These are phyloP conservation scores for Phytophthora cactorum DNA, from an alignment of 352 stramenopile species.

Conservation along the genomic window DNA sequence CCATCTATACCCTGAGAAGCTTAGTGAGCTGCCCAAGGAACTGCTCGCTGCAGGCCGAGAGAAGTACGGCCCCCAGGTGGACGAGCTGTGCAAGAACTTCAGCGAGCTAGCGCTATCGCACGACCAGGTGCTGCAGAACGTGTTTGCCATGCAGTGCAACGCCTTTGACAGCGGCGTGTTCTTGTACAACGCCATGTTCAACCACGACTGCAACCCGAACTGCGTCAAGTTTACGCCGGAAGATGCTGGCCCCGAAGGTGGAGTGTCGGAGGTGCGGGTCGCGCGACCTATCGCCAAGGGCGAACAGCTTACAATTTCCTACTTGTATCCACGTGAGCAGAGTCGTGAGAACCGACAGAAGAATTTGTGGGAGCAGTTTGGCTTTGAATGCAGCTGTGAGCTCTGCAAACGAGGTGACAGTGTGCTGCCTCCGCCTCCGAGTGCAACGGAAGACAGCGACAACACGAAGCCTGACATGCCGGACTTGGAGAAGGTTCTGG, in stretches of 20 bases:
- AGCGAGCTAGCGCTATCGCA: slow-evolving; percentile 49
- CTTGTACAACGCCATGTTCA: slow-evolving; percentile 95
- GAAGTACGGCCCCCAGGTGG: slow-evolving; percentile 68
- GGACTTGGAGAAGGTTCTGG: slow-evolving; percentile 72
- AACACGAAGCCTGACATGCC: slow-evolving; percentile 41
- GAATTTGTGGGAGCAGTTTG: slow-evolving; percentile 92
- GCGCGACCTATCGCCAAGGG: slow-evolving; percentile 84
- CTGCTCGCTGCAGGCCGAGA: slow-evolving; percentile 55
- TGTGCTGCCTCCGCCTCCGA: slow-evolving; percentile 48
- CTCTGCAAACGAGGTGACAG: slow-evolving; percentile 80
- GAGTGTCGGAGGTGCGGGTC: slow-evolving; percentile 93
- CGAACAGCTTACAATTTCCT: slow-evolving; percentile 93
- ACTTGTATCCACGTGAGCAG: slow-evolving; percentile 92
- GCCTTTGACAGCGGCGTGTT: slow-evolving; percentile 94
- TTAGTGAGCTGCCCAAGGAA: slow-evolving; percentile 67
- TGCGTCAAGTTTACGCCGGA: slow-evolving; percentile 93
- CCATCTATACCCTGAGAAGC: slow-evolving; percentile 86
- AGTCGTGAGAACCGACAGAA: slow-evolving; percentile 78
- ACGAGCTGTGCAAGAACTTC: slow-evolving; percentile 61
- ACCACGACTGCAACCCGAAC: slow-evolving; percentile 95
- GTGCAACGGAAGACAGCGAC: slow-evolving; percentile 23
- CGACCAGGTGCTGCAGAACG: slow-evolving; percentile 86
- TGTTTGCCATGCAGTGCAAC: slow-evolving; percentile 95
- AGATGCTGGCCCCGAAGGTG: slow-evolving; percentile 35
- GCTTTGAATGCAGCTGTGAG: slow-evolving; percentile 83